Evolutionary conservation across 108 stramenopile genomes (phyloP), one percentile per base, ranked within the genome.

Genomic region (Pelagomonas calceolata): DNA sequence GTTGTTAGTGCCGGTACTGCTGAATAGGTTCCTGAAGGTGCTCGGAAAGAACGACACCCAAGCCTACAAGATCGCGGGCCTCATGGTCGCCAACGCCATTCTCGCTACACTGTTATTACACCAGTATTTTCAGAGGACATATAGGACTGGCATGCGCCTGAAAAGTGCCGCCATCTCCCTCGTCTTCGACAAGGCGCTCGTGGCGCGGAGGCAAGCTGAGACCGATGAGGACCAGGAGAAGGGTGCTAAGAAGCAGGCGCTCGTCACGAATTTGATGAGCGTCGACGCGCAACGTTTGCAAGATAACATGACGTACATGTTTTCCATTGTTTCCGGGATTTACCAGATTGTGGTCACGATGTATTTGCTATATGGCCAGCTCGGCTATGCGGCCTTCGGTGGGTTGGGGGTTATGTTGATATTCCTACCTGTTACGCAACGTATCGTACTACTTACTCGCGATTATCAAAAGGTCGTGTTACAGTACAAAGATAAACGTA

Each of bases 51-150:
- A 63, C 63, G 36, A 44, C 37, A 32, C 72, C 7, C 30, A 33
- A 0, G 75, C 73, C 34, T 71, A 63, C 51, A 1, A 37, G 31
- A 0, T 77, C 60, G 75, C 60, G 21, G 66, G 33, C 31, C 65
- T 72, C 43, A 60, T 76, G 39, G 68, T 43, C 63, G 14, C 36
- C 30, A 43, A 34, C n/a, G 46, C 67, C 34, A 33, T 80, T 30
- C 10, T 31, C 30, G 43, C 36, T 36, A 78, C 85, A 17, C 74
- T 94, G 65, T 85, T 86, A 35, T 81, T 95, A 33, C 86, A 93
- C 34, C 93, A 95, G 73, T 98, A 98, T 82, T 98, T 95, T 78
- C 91, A 85, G 79, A 82, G 87, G 46, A 93, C 93, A 37, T 94
- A 91, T 82, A 79, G 82, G 12, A 82, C 81, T n/a, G 97, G 95